Conservation (phyloP, 805 yeast genomes). For the Yamadazyma olivae region DNA sequence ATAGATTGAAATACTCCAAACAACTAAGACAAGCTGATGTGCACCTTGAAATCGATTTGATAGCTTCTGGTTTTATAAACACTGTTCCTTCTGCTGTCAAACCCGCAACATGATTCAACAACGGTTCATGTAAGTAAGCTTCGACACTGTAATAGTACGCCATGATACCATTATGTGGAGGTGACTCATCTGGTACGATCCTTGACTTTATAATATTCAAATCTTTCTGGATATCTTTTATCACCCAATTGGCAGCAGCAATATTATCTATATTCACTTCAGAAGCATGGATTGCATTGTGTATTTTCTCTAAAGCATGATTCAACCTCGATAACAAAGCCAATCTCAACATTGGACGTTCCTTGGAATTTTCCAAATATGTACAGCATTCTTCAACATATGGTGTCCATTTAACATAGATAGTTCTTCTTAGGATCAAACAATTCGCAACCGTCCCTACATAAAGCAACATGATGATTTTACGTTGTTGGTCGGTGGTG, state of each 20-base stretch:
- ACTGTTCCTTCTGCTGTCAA: conserved; percentile 11
- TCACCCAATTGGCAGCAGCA: conserved; percentile 35
- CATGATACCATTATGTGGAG: conserved; percentile 9
- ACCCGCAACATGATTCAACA: conserved; percentile 22
- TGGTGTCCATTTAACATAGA: conserved; percentile 61
- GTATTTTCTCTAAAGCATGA: conserved; percentile 59
- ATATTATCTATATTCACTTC: conserved; percentile 18
- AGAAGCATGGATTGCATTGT: conserved; percentile 43
- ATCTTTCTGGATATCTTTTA: conserved; percentile 48
- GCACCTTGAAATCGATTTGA: conserved; percentile 47
- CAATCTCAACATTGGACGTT: conserved; percentile 36
- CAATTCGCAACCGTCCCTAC: conserved; percentile 61
- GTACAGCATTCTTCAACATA: conserved; percentile 61
- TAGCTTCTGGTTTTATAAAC: conserved; percentile 23
- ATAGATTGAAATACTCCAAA: conserved; percentile 45
- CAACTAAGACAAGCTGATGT: conserved; percentile 52
- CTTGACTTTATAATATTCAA: conserved; percentile 38
- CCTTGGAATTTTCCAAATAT: conserved; percentile 37
- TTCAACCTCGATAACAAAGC: conserved; percentile 60
- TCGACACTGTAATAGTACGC: conserved; percentile 57
- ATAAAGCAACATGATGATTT: conserved; percentile 57
- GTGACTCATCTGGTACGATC: conserved; percentile 36
- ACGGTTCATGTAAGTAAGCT: conserved; percentile 64
- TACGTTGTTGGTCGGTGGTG: conserved; percentile 41
- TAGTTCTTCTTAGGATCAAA: conserved; percentile 60